These are phyloP conservation scores for Streptanthus diversifolius DNA, from an alignment of 345 rosid species.

Conservation along the genomic window DNA sequence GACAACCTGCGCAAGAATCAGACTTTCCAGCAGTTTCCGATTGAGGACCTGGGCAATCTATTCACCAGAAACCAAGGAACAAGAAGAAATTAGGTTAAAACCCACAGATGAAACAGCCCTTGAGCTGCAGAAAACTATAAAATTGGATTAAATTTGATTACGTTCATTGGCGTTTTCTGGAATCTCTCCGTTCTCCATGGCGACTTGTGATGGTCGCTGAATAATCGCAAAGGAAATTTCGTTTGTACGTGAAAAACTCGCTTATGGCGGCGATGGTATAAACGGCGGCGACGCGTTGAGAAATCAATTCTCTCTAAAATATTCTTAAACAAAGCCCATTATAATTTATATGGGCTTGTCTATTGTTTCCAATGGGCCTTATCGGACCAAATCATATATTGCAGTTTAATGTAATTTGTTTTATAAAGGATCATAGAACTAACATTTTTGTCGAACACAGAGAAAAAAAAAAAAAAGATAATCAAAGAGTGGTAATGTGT, in stretches of 20 bases:
- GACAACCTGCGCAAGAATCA: slow-evolving; percentile 82
- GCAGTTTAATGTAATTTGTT: background rate
- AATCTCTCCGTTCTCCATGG: slow-evolving; percentile 33
- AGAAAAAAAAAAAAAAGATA: no score
- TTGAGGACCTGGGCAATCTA: slow-evolving; percentile 83
- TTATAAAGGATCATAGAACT: no score
- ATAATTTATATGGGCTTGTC: background rate
- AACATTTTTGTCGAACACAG: no score
- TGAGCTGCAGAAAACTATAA: background rate
- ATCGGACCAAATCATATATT: background rate
- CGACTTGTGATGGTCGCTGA: background rate
- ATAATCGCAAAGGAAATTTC: background rate
- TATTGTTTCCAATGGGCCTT: background rate
- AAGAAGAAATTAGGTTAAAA: slow-evolving; percentile 5
- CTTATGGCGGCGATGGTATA: background rate
- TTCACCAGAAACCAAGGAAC: background rate
- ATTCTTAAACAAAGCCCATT: slow-evolving; percentile 2
- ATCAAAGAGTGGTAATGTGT: background rate
- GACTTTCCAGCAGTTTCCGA: slow-evolving; percentile 81
- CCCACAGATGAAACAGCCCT: background rate
- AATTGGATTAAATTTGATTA: background rate
- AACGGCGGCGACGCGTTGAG: background rate
- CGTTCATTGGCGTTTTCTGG: slow-evolving; percentile 38
- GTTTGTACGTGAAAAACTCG: background rate
- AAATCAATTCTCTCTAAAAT: background rate